Base-by-base conservation (phyloP, 2,329 filamentous ascomycete genomes). In the Alternaria sp. region DNA sequence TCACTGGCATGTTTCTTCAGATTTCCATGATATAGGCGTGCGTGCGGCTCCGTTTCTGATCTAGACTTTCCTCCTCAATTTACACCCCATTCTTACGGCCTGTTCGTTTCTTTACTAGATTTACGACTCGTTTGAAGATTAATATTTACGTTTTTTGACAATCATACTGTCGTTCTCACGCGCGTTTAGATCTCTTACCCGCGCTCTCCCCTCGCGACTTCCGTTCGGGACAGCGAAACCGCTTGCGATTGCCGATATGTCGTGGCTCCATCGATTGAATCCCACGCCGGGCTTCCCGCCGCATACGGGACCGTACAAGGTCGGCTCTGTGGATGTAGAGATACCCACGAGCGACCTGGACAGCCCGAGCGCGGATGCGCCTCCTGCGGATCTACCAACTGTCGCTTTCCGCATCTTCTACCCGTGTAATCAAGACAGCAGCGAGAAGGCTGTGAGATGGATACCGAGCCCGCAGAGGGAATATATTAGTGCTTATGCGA, bases 321-420 rank as follows among this genome's bases (percentile, higher is more conserved):
- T 96, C 62, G 93, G 92, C 67, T 92, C 90, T 3, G 84, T 93
- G 69, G 93, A 96, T 73, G 85, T 95, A 68, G 93, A 97, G 81
- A 87, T 96, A 15, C 91, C 93, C 46, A 84, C 91, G 10, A 75
- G 81, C 13, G 82, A 86, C 40, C 77, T 87, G 15, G 72, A 80
- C 30, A 78, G 77, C 3, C 76, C 80, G 1, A 83, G 85, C 26
- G 87, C 89, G 0, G 83, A 86, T 21, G 84, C 86, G 54, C 85
- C 88, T 6, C 79, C 81, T 59, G 56, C 67, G 2, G 88, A 74
- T 23, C 19, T 94, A 49, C 83, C 88, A 19, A 97, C 93, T 1
- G 84, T 96, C 25, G 90, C 91, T 60, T 96, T 93, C 78, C 88
- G 93, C 66, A 85, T 96, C 61, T 97, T 92, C 81, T 96, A 96